Conservation (phyloP, 208 protist genomes). For the Crithidia brevicula region DNA sequence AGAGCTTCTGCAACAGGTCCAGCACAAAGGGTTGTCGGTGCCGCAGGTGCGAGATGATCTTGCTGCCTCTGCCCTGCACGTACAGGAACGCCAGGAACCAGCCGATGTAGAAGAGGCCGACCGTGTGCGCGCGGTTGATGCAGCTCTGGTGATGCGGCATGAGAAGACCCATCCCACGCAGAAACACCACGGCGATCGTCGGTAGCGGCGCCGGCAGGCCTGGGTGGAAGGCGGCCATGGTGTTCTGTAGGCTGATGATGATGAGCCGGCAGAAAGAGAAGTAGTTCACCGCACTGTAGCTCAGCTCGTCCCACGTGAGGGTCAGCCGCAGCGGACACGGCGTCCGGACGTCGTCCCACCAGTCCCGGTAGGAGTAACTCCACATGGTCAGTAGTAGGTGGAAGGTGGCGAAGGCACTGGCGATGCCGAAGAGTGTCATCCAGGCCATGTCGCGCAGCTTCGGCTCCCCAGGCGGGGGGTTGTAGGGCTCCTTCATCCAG, state of each 20-base stretch:
- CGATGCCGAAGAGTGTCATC: conserved; percentile 29
- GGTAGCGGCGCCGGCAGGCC: conserved; percentile 55
- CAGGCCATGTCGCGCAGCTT: conserved; percentile 39
- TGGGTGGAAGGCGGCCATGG: conserved; percentile 65
- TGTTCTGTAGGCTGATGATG: conserved; percentile 49
- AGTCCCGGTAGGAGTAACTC: conserved; percentile 44
- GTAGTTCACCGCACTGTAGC: conserved; percentile 67
- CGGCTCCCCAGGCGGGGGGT: conserved; percentile 26
- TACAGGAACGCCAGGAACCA: conserved; percentile 27
- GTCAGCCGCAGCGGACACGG: conserved; percentile 58
- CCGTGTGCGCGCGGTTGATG: conserved; percentile 19
- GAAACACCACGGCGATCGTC: conserved; percentile 40
- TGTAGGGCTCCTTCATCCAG: conserved; percentile 41
- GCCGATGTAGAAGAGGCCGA: conserved; percentile 36
- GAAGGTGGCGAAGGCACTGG: conserved; percentile 37
- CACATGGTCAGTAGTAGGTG: conserved; percentile 44
- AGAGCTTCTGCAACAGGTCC: conserved; percentile 36
- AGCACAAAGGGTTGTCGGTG: conserved; percentile 31
- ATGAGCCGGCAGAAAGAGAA: conserved; percentile 50
- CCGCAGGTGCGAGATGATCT: conserved; percentile 15
- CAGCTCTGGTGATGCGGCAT: conserved; percentile 61
- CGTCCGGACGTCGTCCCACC: conserved; percentile 41
- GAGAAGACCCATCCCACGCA: conserved; percentile 59
- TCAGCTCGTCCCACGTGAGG: conserved; percentile 69
- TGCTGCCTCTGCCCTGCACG: background rate